phyloP scores from a whole-genome alignment of 225 moss, liverwort and hornwort species.

The Thuidium tamariscinum region DNA sequence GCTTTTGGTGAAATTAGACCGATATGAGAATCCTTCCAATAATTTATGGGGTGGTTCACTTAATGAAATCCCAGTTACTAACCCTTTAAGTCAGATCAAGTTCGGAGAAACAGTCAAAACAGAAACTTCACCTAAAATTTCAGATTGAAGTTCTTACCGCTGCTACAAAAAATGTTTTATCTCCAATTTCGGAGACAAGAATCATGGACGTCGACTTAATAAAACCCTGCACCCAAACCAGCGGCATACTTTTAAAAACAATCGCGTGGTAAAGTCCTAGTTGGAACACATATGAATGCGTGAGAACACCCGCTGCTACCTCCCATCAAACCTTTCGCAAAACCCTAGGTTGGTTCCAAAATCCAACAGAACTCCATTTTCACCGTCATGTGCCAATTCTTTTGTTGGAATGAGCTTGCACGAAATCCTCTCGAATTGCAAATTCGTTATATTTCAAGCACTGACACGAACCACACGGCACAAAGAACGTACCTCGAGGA shows the following conservation, averaged over 20 bases:
- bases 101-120: background rate
- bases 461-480: background rate
- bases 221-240: slow-evolving; percentile 46
- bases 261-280: background rate
- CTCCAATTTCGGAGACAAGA: slow-evolving; percentile 87
- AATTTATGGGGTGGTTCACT: too few relatives aligned
- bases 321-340: background rate
- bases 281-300: background rate
- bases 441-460: background rate
- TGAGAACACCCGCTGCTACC: background rate
- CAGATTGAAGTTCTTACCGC: slow-evolving; percentile 37
- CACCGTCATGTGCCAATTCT: background rate
- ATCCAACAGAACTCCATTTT: background rate
- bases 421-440: background rate
- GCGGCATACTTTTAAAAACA: background rate
- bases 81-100: background rate
- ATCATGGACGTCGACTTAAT: slow-evolving; percentile 74
- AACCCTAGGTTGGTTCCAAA: background rate
- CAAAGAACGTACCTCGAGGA: slow-evolving; percentile 12
- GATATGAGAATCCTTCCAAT: background rate
- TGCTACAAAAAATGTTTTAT: slow-evolving; percentile 93
- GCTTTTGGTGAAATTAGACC: background rate
- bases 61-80: background rate
- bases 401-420: background rate
- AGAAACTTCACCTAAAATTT: background rate